A percentile compares a stretch with the other conserved stretches of the same genome.
phyloP scores from a whole-genome alignment of 768 basidiomycete species.

The Agrocybe pediades region DNA sequence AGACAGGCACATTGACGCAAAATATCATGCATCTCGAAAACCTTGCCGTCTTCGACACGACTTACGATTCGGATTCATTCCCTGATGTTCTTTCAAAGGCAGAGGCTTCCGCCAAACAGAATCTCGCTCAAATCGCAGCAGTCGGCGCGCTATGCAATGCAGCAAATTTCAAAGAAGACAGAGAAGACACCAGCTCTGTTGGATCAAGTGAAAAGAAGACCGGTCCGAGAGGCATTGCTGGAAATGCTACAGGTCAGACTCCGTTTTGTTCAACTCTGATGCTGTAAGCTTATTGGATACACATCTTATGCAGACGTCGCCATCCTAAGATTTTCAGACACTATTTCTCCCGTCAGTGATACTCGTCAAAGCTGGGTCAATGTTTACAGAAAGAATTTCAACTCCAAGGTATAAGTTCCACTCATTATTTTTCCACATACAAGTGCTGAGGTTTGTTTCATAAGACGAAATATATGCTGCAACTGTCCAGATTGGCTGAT shows the following conservation, averaged over 20 bases:
- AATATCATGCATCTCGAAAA: constrained; percentile 61
- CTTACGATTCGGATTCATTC: constrained; percentile 28
- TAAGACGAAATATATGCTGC: constrained; percentile 57
- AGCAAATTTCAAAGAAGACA: constrained; percentile 39
- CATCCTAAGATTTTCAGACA: constrained; percentile 51
- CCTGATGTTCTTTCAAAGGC: constrained; percentile 10
- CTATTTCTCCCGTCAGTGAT: constrained; percentile 26
- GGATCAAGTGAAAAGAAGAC: constrained; percentile 26
- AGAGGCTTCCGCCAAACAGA: constrained; percentile 8
- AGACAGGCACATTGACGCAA: constrained; percentile 63
- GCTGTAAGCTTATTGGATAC: not conserved
- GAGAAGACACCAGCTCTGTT: constrained; percentile 16
- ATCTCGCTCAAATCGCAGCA: constrained; percentile 33
- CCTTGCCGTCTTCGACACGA: constrained; percentile 36
- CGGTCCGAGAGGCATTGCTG: constrained; percentile 33
- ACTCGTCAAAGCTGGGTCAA: constrained; percentile 34
- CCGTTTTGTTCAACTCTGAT: not conserved
- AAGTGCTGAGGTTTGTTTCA: not conserved
- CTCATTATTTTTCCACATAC: not conserved
- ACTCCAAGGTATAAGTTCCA: constrained; percentile 31
- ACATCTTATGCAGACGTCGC: constrained; percentile 44
- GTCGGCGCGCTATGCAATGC: constrained; percentile 56
- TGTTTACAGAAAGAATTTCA: constrained; percentile 37
- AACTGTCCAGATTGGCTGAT: constrained; percentile 30
- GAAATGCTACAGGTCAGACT: constrained; percentile 54